Percentiles rank a stretch among this genome's conserved stretches.
phyloP scores from a whole-genome alignment of 202 grass and related monocot species.

The Schoenoplectus triqueter region DNA sequence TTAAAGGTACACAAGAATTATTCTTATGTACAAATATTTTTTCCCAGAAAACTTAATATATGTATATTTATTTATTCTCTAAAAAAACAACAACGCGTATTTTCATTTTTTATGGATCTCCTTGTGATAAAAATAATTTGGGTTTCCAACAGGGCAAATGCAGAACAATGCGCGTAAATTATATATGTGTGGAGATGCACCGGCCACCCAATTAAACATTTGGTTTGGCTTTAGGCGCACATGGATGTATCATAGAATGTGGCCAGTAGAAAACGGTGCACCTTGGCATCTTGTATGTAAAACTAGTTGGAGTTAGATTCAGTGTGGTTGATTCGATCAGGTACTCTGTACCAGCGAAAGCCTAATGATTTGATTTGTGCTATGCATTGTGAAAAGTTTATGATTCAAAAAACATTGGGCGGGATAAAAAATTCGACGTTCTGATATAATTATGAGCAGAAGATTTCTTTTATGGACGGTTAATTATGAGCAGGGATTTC shows the following conservation, averaged over 20 bases:
- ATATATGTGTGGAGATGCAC: constrained; percentile 38
- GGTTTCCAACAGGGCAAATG: not conserved
- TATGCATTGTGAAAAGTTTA: not conserved
- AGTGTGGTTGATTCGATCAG: not conserved
- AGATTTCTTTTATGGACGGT: too few species aligned
- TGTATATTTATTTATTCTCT: too few species aligned
- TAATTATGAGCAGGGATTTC: not conserved
- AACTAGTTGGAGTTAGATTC: constrained; percentile 11
- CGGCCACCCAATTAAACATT: constrained; percentile 39
- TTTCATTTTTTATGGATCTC: not conserved
- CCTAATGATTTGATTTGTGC: not conserved
- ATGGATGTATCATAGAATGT: constrained; percentile 30
- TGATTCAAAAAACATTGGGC: too few species aligned
- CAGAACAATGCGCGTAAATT: constrained; percentile 12
- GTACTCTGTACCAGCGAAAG: not conserved
- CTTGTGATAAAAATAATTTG: not conserved
- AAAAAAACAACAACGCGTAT: too few species aligned
- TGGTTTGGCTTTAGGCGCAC: constrained; percentile 45
- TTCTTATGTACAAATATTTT: too few species aligned
- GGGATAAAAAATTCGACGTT: too few species aligned
- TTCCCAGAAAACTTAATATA: too few species aligned
- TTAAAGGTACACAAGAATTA: too few species aligned
- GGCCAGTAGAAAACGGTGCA: constrained; percentile 43
- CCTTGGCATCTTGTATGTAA: constrained; percentile 38
- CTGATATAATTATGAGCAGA: too few species aligned